A percentile compares a stretch with the other conserved stretches of the same genome.
Conservation (phyloP, 2,329 filamentous ascomycete genomes). For the Fusarium sp. region DNA sequence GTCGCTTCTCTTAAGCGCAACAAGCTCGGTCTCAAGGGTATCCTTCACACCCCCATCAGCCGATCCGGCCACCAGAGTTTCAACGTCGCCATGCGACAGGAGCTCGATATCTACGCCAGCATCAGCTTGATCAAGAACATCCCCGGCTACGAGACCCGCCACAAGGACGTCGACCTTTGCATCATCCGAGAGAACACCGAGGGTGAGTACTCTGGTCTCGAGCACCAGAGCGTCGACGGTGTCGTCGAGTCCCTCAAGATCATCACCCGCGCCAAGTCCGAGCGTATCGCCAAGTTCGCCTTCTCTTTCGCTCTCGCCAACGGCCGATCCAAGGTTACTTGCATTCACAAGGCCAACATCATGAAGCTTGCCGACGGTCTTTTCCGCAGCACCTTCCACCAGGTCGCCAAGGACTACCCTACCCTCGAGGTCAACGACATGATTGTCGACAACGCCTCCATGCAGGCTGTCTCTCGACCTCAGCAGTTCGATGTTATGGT, state of each 20-base stretch:
- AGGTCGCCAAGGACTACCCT: constrained; percentile 92
- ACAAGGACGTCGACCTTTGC: constrained; percentile 97
- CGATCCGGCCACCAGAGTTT: constrained; percentile 98
- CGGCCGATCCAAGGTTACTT: constrained; percentile 99
- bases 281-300: constrained; percentile 99
- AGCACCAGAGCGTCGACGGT: constrained; percentile 96
- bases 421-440: constrained; percentile 97
- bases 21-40: constrained; percentile 99
- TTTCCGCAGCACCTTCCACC: constrained; percentile 97
- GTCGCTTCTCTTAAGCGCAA: constrained; percentile 97
- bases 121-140: constrained; percentile 99
- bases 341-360: constrained; percentile 99
- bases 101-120: constrained; percentile 99
- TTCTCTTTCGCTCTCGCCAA: constrained; percentile 98
- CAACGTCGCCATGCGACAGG: constrained; percentile 99
- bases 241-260: constrained; percentile 99
- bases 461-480: constrained; percentile 96
- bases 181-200: constrained; percentile 99
- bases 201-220: constrained; percentile 98
- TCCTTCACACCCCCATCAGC: constrained; percentile 96
- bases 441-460: constrained; percentile 99
- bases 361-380: constrained; percentile 99
- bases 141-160: constrained; percentile 95
- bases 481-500: constrained; percentile 99
- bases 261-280: constrained; percentile 98